phyloP scores from a whole-genome alignment of 805 yeast genomes.

The Candida cerambycidarum region DNA sequence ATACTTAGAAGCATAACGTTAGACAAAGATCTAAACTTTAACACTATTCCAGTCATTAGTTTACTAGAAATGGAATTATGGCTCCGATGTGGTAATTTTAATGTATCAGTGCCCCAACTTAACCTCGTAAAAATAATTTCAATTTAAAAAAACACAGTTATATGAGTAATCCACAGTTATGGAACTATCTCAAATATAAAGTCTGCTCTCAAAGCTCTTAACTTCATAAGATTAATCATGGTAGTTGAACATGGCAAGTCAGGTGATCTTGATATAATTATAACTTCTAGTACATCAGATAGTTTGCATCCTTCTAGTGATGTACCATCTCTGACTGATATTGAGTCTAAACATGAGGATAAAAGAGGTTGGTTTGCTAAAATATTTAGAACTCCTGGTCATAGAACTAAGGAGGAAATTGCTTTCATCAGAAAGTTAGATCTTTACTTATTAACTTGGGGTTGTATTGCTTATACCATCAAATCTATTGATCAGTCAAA shows the following conservation, averaged over 20 bases:
- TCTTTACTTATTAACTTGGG: slow-evolving; percentile 6
- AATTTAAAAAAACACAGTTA: not conserved
- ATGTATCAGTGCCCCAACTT: not conserved
- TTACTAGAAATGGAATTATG: not conserved
- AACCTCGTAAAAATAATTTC: not conserved
- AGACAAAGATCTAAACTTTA: too few species aligned
- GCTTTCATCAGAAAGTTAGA: not conserved
- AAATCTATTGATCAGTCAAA: slow-evolving; percentile 35
- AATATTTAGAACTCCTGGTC: slow-evolving; percentile 1
- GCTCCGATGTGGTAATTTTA: not conserved
- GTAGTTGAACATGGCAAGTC: not conserved
- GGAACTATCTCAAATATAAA: not conserved
- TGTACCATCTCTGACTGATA: not conserved
- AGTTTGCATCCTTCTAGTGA: not conserved
- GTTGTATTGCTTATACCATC: slow-evolving; percentile 12
- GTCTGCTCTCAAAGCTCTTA: not conserved
- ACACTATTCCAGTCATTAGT: not conserved
- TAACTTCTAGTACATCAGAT: not conserved
- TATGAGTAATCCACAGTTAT: not conserved
- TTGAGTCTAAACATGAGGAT: not conserved
- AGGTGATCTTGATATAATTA: not conserved
- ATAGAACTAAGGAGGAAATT: not conserved
- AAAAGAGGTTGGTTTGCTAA: slow-evolving; percentile 1
- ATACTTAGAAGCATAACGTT: too few species aligned
- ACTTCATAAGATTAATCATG: not conserved